A percentile compares a stretch with the other conserved stretches of the same genome.
These are phyloP conservation scores for Aureobasidium sp. DNA, from an alignment of 2,329 filamentous ascomycete species.

Conservation along the genomic window DNA sequence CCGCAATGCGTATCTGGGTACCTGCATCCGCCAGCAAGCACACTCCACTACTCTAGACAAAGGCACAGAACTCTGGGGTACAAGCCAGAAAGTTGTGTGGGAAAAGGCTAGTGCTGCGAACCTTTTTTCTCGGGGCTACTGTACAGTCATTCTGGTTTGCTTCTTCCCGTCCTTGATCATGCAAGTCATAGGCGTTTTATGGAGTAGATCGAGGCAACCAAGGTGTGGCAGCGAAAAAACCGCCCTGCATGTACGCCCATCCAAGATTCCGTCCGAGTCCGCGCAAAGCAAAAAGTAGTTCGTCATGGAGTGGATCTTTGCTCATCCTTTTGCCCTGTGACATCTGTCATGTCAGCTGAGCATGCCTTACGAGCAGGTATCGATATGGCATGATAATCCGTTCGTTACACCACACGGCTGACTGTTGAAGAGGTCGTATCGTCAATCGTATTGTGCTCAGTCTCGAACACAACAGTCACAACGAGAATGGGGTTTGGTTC, in stretches of 20 bases:
- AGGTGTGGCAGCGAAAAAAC: not conserved
- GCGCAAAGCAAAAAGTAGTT: not conserved
- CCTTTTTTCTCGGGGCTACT: not conserved
- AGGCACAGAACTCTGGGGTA: not conserved
- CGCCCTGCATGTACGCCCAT: not conserved
- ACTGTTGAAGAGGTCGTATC: not conserved
- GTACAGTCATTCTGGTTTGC: not conserved
- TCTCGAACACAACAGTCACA: slow-evolving; percentile 1
- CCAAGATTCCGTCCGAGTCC: not conserved
- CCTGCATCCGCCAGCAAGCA: slow-evolving; percentile 3
- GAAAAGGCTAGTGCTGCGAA: not conserved
- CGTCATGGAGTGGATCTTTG: not conserved
- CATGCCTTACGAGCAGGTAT: not conserved
- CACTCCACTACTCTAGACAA: slow-evolving; percentile 2
- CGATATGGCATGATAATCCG: not conserved
- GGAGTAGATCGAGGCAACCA: not conserved
- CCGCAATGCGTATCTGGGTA: not conserved
- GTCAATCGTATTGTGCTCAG: not conserved
- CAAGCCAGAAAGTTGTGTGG: not conserved
- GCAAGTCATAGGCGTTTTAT: not conserved
- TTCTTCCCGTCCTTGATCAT: not conserved
- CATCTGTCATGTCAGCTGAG: slow-evolving; percentile 4
- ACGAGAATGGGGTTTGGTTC: not conserved
- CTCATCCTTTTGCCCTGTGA: not conserved
- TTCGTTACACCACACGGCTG: not conserved